Base-by-base conservation (phyloP, 2,329 filamentous ascomycete species). In the Podosphaera fusca region DNA sequence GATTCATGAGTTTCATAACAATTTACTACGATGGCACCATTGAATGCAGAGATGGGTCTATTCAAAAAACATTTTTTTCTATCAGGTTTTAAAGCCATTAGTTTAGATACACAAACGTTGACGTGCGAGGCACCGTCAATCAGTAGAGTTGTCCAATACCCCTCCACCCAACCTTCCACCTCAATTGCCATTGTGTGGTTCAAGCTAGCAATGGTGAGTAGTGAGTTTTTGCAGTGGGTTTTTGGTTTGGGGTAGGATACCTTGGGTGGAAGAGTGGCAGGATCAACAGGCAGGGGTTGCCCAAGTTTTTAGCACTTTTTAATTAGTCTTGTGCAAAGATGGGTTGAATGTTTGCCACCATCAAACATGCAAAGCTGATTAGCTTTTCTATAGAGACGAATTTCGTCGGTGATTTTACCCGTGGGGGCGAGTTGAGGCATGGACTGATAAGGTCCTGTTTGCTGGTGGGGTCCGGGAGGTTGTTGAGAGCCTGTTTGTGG, bases 91-190 rank as follows among this genome's bases (percentile, higher is more conserved):
- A 30, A n/a, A 31, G 21, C 40, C 53, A 55, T 55, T 2, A 55
- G 7, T 55, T 21, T 55, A 55, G 14, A 35, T 55, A 55, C 36
- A 55, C 53, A 55, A 21, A 36, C 53, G 30, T 55, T 55, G 29
- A 55, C 38, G 29, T 55, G 36, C 21, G 36, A 35, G 4, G 53
- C 53, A 31, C 53, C 21, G 40, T 55, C 36, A 42, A 55, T n/a
- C 10, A 55, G 31, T n/a, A 55, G 38, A 42, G 30, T 55, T 10
- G 38, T 55, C 30, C 40, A 30, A 33, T 29, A 14, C 10, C 53
- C 53, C 30, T 33, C 53, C 38, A 55, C 30, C 30, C 35, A 38
- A 12, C 53, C 36, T 14, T 42, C 31, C 3, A 55, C 53, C 30
- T 55, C 36, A 34, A 54, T 40, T 30, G 51, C 51, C n/a, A 14